Evolutionary conservation across 2,329 filamentous ascomycete genomes (phyloP).

Genomic region (Tolypocladium album): DNA sequence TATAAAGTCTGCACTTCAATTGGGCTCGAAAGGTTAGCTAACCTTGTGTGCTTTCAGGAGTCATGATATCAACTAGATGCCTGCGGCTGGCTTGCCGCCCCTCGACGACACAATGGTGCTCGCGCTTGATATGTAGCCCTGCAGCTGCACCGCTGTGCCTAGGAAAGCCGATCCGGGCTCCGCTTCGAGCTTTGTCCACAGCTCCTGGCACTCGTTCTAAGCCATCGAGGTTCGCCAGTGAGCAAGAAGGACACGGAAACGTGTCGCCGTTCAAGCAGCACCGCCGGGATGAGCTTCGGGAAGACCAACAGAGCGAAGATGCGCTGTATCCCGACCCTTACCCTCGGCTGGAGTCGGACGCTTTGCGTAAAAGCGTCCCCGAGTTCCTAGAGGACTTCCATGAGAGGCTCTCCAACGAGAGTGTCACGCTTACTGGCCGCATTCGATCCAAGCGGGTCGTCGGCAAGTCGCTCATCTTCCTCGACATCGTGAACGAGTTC

Average conservation of each 20-base stretch:
- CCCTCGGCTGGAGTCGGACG: slow-evolving; percentile 20
- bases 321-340: slow-evolving; percentile 23
- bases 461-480: slow-evolving; percentile 72
- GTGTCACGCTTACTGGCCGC: slow-evolving; percentile 44
- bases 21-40: not conserved
- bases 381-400: slow-evolving; percentile 22
- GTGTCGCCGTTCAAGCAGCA: slow-evolving; percentile 26
- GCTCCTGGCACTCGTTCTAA: slow-evolving; percentile 5
- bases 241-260: slow-evolving; percentile 10
- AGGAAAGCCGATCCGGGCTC: not conserved
- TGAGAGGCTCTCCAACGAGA: slow-evolving; percentile 12
- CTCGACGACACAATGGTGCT: slow-evolving; percentile 3
- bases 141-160: not conserved
- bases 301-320: slow-evolving; percentile 21
- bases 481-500: slow-evolving; percentile 68
- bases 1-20: not conserved
- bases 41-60: slow-evolving; percentile 10
- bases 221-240: slow-evolving; percentile 7
- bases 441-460: slow-evolving; percentile 59
- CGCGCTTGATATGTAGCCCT: not conserved
- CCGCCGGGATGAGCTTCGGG: slow-evolving; percentile 18
- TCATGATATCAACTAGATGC: slow-evolving; percentile 26
- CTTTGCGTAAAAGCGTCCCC: slow-evolving; percentile 18
- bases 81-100: slow-evolving; percentile 24
- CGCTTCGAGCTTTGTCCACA: slow-evolving; percentile 10